Percentiles rank a stretch among this genome's conserved stretches.
Conservation (phyloP, 1,284 basidiomycete species). For the Trichosporon sp. region DNA sequence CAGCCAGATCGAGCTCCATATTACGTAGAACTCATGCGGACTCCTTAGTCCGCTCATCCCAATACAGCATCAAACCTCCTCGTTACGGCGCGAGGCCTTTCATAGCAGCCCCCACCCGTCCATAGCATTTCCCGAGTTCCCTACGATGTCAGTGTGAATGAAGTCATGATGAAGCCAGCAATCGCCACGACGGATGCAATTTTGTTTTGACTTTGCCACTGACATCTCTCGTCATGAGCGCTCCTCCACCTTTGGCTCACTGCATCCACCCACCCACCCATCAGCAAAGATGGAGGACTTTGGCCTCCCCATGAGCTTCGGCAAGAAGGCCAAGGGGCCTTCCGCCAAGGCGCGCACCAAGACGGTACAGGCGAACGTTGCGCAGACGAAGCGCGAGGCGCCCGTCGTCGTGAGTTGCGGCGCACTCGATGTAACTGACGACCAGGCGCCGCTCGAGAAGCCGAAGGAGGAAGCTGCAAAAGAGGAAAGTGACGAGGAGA, state of each 20-base stretch:
- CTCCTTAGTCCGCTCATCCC: constrained; percentile 16
- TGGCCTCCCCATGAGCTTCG: constrained; percentile 57
- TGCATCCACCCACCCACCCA: not conserved
- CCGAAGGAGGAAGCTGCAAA: constrained; percentile 8
- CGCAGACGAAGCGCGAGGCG: constrained; percentile 50
- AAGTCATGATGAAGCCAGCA: constrained; percentile 15
- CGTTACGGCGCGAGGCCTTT: constrained; percentile 32
- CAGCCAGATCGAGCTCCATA: constrained; percentile 12
- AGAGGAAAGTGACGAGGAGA: constrained; percentile 39
- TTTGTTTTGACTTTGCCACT: constrained; percentile 18
- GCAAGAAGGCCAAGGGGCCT: constrained; percentile 54
- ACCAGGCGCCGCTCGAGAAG: constrained; percentile 8
- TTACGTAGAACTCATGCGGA: constrained; percentile 30
- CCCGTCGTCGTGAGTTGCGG: constrained; percentile 29
- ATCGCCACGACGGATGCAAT: constrained; percentile 6
- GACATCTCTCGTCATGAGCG: not conserved
- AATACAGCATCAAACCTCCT: constrained; percentile 26
- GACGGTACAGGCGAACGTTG: constrained; percentile 34
- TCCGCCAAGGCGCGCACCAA: constrained; percentile 42
- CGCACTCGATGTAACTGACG: not conserved
- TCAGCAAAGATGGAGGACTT: constrained; percentile 50
- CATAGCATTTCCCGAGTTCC: constrained; percentile 32
- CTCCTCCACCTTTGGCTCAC: constrained; percentile 7
- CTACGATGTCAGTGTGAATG: constrained; percentile 26
- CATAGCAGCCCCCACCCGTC: constrained; percentile 27